Evolutionary conservation across 768 basidiomycete species (phyloP).

Genomic region (Leccinum uliginosum): DNA sequence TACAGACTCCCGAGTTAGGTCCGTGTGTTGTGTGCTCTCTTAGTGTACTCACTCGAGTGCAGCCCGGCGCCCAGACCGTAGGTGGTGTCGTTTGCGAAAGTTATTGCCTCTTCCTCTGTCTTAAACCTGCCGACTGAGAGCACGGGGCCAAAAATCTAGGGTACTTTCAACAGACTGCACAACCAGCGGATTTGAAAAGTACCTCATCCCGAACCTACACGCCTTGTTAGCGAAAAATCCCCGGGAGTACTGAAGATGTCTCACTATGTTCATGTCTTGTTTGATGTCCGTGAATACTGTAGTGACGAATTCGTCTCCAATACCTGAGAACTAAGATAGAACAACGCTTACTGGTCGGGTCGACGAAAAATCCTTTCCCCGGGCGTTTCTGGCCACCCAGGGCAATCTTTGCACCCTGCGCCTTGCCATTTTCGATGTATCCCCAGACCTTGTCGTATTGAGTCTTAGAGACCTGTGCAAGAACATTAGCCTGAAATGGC

Average conservation of each 20-base stretch:
- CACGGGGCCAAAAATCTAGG: constrained; percentile 92
- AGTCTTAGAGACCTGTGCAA: constrained; percentile 65
- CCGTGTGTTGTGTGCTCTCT: neutral
- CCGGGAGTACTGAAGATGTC: constrained; percentile 18
- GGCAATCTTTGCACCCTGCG: constrained; percentile 73
- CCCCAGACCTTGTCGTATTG: constrained; percentile 85
- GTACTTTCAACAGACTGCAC: constrained; percentile 9
- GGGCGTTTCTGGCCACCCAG: constrained; percentile 78
- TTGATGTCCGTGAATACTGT: constrained; percentile 80
- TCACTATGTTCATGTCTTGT: constrained; percentile 81
- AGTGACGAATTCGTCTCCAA: constrained; percentile 4
- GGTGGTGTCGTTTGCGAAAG: constrained; percentile 79
- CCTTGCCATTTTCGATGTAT: constrained; percentile 84
- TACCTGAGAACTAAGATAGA: constrained; percentile 4
- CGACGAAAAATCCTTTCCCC: constrained; percentile 81
- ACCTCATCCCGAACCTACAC: constrained; percentile 32
- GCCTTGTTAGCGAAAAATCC: constrained; percentile 20
- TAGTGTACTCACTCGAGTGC: constrained; percentile 63
- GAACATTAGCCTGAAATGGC: constrained; percentile 5
- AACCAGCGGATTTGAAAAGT: constrained; percentile 5
- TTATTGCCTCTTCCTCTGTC: constrained; percentile 83
- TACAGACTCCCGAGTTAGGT: constrained; percentile 21
- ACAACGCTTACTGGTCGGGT: constrained; percentile 72
- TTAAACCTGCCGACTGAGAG: constrained; percentile 78
- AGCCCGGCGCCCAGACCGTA: constrained; percentile 93